These are phyloP conservation scores for Cytospora mali DNA, from an alignment of 2,329 filamentous ascomycete species.

Conservation along the genomic window DNA sequence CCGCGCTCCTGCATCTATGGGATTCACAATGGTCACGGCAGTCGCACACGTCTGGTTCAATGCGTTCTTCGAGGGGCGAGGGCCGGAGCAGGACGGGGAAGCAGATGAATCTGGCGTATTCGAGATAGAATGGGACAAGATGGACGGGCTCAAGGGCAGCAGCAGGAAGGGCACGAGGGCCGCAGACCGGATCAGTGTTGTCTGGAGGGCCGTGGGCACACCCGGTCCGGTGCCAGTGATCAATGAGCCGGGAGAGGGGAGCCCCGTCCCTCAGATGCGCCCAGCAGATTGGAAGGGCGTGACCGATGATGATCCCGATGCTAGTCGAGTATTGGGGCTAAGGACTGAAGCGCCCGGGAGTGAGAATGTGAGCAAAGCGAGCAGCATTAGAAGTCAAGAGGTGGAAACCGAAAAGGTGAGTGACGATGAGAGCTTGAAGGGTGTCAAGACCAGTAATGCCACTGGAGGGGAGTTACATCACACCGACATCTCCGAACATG, in stretches of 20 bases:
- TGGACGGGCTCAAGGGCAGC: slow-evolving; percentile 95
- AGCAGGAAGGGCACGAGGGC: slow-evolving; percentile 78
- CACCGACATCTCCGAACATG: slow-evolving; percentile 18
- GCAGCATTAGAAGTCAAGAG: slow-evolving; percentile 58
- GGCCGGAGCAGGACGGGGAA: slow-evolving; percentile 67
- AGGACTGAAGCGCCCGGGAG: slow-evolving; percentile 66
- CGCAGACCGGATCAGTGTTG: slow-evolving; percentile 79
- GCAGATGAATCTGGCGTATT: slow-evolving; percentile 69
- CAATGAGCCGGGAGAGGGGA: slow-evolving; percentile 65
- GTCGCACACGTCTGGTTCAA: slow-evolving; percentile 99
- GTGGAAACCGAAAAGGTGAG: neutral
- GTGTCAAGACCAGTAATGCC: slow-evolving; percentile 28
- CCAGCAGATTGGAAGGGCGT: slow-evolving; percentile 76
- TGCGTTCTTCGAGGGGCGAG: slow-evolving; percentile 83
- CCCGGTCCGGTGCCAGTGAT: slow-evolving; percentile 47
- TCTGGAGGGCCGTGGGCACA: slow-evolving; percentile 66
- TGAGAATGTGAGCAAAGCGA: slow-evolving; percentile 70
- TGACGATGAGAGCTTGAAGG: slow-evolving; percentile 33
- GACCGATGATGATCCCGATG: slow-evolving; percentile 47
- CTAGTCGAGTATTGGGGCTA: slow-evolving; percentile 69
- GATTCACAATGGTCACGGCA: slow-evolving; percentile 86
- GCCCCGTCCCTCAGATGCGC: slow-evolving; percentile 69
- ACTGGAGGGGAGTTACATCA: slow-evolving; percentile 12
- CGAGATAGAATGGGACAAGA: slow-evolving; percentile 62
- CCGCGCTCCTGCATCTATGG: slow-evolving; percentile 73